phyloP scores from a whole-genome alignment of 2,329 filamentous ascomycete species.

The Trichoderma guizhouense region DNA sequence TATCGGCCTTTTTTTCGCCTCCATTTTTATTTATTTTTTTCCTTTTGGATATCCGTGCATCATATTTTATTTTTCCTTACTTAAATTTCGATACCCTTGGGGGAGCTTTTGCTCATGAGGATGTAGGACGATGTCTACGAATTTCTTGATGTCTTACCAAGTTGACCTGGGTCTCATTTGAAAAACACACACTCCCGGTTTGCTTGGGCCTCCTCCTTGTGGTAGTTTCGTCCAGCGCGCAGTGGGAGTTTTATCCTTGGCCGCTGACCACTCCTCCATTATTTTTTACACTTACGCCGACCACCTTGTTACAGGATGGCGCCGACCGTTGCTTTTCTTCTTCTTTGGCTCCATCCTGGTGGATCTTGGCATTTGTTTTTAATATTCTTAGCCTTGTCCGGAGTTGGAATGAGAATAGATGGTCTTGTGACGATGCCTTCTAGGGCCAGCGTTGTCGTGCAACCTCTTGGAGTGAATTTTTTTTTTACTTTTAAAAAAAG shows the following conservation, averaged over 20 bases:
- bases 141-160: conserved; percentile 5
- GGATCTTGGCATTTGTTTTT: conserved; percentile 19
- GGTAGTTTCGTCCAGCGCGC: conserved; percentile 7
- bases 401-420: conserved; percentile 20
- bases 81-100: conserved; percentile 34
- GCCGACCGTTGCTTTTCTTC: conserved; percentile 17
- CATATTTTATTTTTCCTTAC: conserved; percentile 21
- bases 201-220: background rate
- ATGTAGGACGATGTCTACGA: conserved; percentile 6
- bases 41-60: conserved; percentile 21
- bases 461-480: conserved; percentile 8
- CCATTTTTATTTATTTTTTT: conserved; percentile 25
- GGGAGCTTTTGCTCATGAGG: conserved; percentile 21
- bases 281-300: conserved; percentile 14
- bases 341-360: conserved; percentile 18
- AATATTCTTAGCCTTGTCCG: conserved; percentile 20
- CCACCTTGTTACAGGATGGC: conserved; percentile 12
- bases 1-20: conserved; percentile 21
- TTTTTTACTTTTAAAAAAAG: background rate
- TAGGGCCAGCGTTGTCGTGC: conserved; percentile 13
- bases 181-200: background rate
- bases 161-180: background rate
- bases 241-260: background rate
- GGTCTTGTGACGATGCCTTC: conserved; percentile 15
- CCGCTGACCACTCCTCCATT: conserved; percentile 11